Conservation (phyloP, 305 asterid genomes). For the Fraxinus paxiana region DNA sequence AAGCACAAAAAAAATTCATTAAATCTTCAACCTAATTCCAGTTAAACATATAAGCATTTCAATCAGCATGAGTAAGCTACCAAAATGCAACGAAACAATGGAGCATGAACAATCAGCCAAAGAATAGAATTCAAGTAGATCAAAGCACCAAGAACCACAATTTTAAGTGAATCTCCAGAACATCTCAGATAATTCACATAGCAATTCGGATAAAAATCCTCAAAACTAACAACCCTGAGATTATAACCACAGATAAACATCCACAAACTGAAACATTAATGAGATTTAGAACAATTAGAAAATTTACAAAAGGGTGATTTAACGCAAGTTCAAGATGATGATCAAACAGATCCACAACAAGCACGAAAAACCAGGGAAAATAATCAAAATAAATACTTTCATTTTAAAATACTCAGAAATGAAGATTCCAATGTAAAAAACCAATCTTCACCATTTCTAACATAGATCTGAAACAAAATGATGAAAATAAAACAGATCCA, state of each 20-base stretch:
- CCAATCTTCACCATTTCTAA: slow-evolving; percentile 24
- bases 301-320: not conserved
- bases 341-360: slow-evolving; percentile 29
- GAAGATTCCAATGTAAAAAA: slow-evolving; percentile 31
- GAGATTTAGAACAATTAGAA: slow-evolving; percentile 22
- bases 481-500: slow-evolving; percentile 40
- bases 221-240: not conserved
- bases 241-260: not conserved
- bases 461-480: slow-evolving; percentile 44
- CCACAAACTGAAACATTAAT: slow-evolving; percentile 8
- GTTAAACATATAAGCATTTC: slow-evolving; percentile 15
- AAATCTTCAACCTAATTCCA: slow-evolving; percentile 18
- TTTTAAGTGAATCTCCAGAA: slow-evolving; percentile 3
- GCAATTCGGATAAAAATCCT: slow-evolving; percentile 13
- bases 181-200: slow-evolving; percentile 10
- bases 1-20: slow-evolving; percentile 29
- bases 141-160: not conserved
- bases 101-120: not conserved
- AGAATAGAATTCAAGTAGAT: slow-evolving; percentile 2
- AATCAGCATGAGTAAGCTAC: not conserved
- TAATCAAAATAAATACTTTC: not conserved
- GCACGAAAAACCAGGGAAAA: not conserved
- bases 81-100: slow-evolving; percentile 9
- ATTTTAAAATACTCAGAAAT: slow-evolving; percentile 10
- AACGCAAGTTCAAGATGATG: not conserved